Conservation (phyloP, 345 rosid genomes). For the Chamaenerion angustifolium region DNA sequence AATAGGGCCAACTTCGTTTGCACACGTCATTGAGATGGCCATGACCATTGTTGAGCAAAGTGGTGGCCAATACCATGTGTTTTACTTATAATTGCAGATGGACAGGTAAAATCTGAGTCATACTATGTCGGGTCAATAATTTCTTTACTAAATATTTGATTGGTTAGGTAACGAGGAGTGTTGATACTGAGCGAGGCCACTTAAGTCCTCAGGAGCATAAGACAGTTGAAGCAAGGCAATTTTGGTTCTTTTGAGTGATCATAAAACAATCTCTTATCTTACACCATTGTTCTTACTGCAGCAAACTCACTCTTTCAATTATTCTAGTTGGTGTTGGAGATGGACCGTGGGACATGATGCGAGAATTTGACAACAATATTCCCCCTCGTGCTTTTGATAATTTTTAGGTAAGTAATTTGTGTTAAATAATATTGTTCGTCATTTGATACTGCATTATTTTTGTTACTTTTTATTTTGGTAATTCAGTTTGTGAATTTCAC, state of each 20-base stretch:
- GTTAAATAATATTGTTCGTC: neutral
- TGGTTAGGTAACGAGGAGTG: conserved; percentile 44
- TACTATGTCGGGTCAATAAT: too few species aligned
- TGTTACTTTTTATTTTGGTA: neutral
- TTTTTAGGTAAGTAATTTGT: conserved; percentile 24
- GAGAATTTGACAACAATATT: conserved; percentile 44
- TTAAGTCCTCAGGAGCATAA: conserved; percentile 40
- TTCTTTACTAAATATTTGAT: neutral
- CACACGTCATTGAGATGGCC: too few species aligned
- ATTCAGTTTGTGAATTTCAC: conserved; percentile 58
- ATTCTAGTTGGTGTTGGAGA: conserved; percentile 48
- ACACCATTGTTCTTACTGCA: conserved; percentile 11
- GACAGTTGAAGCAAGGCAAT: conserved; percentile 41
- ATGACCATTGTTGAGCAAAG: too few species aligned
- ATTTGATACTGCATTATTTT: neutral
- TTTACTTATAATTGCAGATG: too few species aligned
- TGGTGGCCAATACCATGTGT: too few species aligned
- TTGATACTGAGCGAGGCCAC: conserved; percentile 29
- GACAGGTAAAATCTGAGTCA: too few species aligned
- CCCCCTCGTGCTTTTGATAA: conserved; percentile 48
- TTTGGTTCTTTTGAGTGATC: neutral
- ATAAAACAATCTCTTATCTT: neutral
- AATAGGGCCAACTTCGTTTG: conserved; percentile 55
- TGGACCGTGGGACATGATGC: conserved; percentile 65
- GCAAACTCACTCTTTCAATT: conserved; percentile 41